Percentiles rank a stretch among this genome's conserved stretches.
Conservation (phyloP, 345 rosid genomes). For the Chamaenerion angustifolium region DNA sequence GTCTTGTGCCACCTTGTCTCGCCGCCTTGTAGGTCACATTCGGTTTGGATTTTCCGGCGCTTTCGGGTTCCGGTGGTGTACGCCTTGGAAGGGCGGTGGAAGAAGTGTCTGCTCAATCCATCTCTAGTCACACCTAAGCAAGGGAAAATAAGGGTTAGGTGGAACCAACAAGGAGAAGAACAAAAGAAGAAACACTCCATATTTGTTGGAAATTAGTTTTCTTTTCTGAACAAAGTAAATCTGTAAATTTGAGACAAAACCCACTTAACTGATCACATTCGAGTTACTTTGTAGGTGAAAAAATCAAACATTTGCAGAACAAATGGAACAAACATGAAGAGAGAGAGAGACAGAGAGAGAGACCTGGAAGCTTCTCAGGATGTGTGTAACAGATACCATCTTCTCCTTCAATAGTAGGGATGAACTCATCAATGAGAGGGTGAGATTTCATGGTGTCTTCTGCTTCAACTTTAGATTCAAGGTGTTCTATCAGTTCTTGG, state of each 20-base stretch:
- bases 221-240: too few species aligned
- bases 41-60: slow-evolving; percentile 88
- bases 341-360: slow-evolving; percentile 2
- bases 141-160: slow-evolving; percentile 31
- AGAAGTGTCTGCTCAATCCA: slow-evolving; percentile 95
- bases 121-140: slow-evolving; percentile 89
- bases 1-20: slow-evolving; percentile 99
- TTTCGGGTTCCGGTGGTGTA: slow-evolving; percentile 97
- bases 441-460: slow-evolving; percentile 65
- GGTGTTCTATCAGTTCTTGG: slow-evolving; percentile 95
- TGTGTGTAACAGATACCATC: slow-evolving; percentile 99
- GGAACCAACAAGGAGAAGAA: slow-evolving; percentile 23
- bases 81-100: slow-evolving; percentile 97
- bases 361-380: slow-evolving; percentile 98
- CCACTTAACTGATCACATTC: too few species aligned
- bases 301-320: too few species aligned
- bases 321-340: background rate
- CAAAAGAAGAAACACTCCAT: background rate
- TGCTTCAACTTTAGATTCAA: slow-evolving; percentile 83
- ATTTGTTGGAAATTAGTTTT: too few species aligned
- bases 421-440: slow-evolving; percentile 93
- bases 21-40: slow-evolving; percentile 90
- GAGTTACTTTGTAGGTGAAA: too few species aligned
- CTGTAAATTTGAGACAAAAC: too few species aligned
- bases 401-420: slow-evolving; percentile 96